These are phyloP conservation scores for Dactylellina parvicollis DNA, from an alignment of 2,329 filamentous ascomycete species.

Conservation along the genomic window DNA sequence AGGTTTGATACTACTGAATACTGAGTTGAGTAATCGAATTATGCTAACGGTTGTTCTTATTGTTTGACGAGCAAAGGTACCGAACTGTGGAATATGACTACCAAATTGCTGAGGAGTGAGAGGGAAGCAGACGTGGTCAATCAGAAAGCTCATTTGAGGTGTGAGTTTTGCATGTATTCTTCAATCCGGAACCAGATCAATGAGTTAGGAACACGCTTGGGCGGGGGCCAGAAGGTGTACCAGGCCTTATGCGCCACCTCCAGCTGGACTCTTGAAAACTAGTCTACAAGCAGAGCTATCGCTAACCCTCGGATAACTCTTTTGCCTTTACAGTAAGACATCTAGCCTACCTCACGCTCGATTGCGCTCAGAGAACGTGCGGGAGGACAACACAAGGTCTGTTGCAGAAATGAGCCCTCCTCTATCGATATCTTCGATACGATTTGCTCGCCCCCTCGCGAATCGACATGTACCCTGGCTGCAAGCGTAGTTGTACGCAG, in stretches of 20 bases:
- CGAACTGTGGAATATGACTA: slow-evolving; percentile 43
- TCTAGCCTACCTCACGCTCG: slow-evolving; percentile 45
- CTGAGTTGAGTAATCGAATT: not conserved
- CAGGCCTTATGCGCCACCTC: no score
- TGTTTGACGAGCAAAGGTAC: slow-evolving; percentile 32
- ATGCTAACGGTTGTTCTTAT: not conserved
- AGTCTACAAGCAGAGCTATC: no score
- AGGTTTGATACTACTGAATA: slow-evolving; percentile 2
- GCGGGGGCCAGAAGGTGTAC: no score
- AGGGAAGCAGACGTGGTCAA: slow-evolving; percentile 32
- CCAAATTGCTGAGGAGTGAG: slow-evolving; percentile 54
- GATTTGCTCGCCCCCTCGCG: slow-evolving; percentile 15
- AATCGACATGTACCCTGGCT: not conserved
- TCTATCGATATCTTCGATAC: not conserved
- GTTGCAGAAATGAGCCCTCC: slow-evolving; percentile 1
- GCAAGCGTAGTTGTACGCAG: slow-evolving; percentile 14
- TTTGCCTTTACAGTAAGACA: slow-evolving; percentile 37
- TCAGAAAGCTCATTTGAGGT: slow-evolving; percentile 17
- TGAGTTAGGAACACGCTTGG: no score
- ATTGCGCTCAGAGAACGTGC: slow-evolving; percentile 51
- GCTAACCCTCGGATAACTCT: no score
- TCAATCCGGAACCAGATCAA: no score
- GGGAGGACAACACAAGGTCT: slow-evolving; percentile 44
- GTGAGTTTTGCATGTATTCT: no score
- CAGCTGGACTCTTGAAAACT: no score